Conservation (phyloP, 2,329 filamentous ascomycete species). For the Ciborinia camelliae region DNA sequence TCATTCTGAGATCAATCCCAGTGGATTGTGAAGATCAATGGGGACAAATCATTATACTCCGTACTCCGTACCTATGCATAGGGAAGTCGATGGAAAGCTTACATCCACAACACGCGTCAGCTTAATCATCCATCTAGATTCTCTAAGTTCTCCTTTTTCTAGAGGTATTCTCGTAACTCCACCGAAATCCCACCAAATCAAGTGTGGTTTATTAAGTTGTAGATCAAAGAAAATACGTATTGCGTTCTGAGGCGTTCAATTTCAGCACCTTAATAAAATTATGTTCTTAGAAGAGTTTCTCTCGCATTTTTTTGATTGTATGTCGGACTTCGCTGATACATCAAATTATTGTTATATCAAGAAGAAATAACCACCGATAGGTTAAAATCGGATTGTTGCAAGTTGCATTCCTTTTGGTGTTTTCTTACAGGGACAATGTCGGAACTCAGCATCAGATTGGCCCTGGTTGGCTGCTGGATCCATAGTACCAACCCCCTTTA, state of each 20-base stretch:
- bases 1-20: not conserved
- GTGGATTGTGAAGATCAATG: not conserved
- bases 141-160: not conserved
- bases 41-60: not conserved
- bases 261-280: not conserved
- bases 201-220: not conserved
- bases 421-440: not conserved
- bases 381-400: not conserved
- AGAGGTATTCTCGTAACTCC: not conserved
- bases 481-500: not conserved
- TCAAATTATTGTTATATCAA: not conserved
- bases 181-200: not conserved
- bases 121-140: not conserved
- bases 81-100: not conserved
- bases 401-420: too few relatives aligned
- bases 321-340: not conserved
- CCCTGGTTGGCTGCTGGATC: not conserved
- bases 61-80: too few relatives aligned
- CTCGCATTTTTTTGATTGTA: not conserved
- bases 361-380: not conserved
- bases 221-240: not conserved
- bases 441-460: not conserved
- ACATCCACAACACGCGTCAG: slow-evolving; percentile 3
- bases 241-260: too few relatives aligned
- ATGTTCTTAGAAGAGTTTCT: not conserved